These are phyloP conservation scores for Chlamydomonas asymmetrica DNA, from an alignment of 139 green algal species.

Conservation along the genomic window DNA sequence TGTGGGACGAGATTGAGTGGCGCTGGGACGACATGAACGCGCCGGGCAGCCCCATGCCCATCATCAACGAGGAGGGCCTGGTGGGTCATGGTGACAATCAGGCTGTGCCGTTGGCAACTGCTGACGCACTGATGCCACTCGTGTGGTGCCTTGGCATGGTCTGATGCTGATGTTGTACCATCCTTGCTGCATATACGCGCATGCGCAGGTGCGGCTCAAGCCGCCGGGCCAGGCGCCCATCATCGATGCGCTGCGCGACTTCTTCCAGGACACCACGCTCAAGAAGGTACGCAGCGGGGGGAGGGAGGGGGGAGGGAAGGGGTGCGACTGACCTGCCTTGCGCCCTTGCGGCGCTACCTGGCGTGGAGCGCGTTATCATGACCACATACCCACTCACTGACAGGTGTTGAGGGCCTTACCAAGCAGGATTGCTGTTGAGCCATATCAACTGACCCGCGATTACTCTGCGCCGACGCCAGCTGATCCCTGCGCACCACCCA, in stretches of 20 bases:
- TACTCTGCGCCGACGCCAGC: too few species aligned
- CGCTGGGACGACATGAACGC: conserved; percentile 4
- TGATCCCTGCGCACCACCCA: too few species aligned
- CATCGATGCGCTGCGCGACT: conserved; percentile 73
- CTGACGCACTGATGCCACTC: too few species aligned
- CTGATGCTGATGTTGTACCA: not conserved
- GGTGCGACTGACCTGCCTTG: too few species aligned
- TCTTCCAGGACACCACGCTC: conserved; percentile 73
- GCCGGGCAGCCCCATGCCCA: too few species aligned
- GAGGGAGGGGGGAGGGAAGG: too few species aligned
- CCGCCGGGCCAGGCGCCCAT: conserved; percentile 54
- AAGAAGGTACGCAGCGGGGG: conserved; percentile 58
- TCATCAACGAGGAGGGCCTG: conserved; percentile 6
- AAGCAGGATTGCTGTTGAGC: too few species aligned
- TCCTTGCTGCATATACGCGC: not conserved
- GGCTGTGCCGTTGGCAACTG: not conserved
- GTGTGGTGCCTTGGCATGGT: not conserved
- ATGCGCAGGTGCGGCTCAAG: conserved; percentile 34
- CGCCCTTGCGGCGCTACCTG: too few species aligned
- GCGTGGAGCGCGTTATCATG: too few species aligned
- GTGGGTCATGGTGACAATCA: not conserved
- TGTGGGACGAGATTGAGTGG: conserved; percentile 48
- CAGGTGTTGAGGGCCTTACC: too few species aligned
- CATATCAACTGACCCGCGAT: too few species aligned
- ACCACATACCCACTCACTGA: too few species aligned